Evolutionary conservation across 1,139 yeast species (phyloP), one percentile per base, ranked within the genome.

Genomic region (Blastobotrys buckinghamii): DNA sequence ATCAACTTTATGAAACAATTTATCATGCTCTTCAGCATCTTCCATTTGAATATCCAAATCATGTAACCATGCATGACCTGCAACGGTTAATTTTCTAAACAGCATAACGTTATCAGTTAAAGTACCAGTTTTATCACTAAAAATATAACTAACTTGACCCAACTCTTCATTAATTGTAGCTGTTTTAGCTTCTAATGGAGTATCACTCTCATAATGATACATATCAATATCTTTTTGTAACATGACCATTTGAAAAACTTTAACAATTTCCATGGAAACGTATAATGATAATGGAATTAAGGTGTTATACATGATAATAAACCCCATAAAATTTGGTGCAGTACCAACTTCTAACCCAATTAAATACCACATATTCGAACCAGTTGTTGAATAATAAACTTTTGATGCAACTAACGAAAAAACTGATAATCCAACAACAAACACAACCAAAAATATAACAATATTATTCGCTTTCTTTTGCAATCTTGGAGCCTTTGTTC

Each of bases 71-170:
- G 95, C 81, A 6, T 84, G 76, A 1, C 99, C 99, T 52, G 86
- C 84, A 59, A 41, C 75, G 63, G 63, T 71, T 71, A 53, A 54
- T 54, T 55, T 64, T 49, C 59, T 57, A 57, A 50, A 68, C 58
- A 54, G 57, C 71, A 67, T 67, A 48, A 65, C 63, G 48, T 67
- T 67, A 49, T 70, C 68, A 0, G 99, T 94, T 53, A 94, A 74
- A 0, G 98, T 94, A 12, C 99, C 99, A 0, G 98, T 94, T 66
- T 94, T 94, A 66, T 94, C 99, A 55, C 96, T 86, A 65, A 94
- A 94, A 5, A 94, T 77, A 61, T 90, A 90, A 47, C 95, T 83
- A 0, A 94, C 97, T 64, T 94, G 99, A 2, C 99, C 99, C 58
- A 94, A 72, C 66, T 94, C 98, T 64, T 94, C 99, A 56, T 92